Evolutionary conservation across 495 filamentous ascomycete genomes (phyloP).

Genomic region (Xylaria sp.): DNA sequence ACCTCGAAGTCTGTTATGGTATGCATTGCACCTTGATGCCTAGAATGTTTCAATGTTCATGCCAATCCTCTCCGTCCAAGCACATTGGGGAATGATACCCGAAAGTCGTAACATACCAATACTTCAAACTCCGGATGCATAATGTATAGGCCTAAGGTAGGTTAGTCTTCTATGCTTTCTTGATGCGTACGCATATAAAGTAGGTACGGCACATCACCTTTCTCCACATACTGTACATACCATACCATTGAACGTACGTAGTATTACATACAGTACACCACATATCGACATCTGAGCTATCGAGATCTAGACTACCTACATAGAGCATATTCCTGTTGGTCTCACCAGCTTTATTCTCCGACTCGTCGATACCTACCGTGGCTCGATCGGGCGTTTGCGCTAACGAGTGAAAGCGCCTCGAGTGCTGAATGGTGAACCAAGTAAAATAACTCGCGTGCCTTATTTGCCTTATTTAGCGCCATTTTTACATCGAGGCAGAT

Average conservation of each 20-base stretch:
- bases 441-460: constrained; percentile 7
- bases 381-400: constrained; percentile 2
- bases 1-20: not conserved
- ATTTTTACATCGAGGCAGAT: constrained; percentile 12
- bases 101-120: not conserved
- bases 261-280: not conserved
- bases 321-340: not conserved
- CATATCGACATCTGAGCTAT: constrained; percentile 2
- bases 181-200: too few species aligned
- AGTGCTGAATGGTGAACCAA: constrained; percentile 1
- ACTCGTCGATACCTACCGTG: constrained; percentile 1
- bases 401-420: not conserved
- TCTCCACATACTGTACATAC: constrained; percentile 1
- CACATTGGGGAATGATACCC: not conserved
- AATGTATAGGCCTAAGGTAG: constrained; percentile 3
- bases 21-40: not conserved
- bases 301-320: constrained; percentile 12
- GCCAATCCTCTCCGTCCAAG: not conserved
- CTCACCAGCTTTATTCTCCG: constrained; percentile 23
- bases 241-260: not conserved
- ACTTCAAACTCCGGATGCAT: not conserved
- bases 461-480: constrained; percentile 18
- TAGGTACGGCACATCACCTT: not conserved
- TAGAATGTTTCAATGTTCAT: not conserved
- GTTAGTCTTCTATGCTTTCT: not conserved